These are phyloP conservation scores for Trypanosoma scelopori DNA, from an alignment of 208 protist genomes.

Conservation along the genomic window DNA sequence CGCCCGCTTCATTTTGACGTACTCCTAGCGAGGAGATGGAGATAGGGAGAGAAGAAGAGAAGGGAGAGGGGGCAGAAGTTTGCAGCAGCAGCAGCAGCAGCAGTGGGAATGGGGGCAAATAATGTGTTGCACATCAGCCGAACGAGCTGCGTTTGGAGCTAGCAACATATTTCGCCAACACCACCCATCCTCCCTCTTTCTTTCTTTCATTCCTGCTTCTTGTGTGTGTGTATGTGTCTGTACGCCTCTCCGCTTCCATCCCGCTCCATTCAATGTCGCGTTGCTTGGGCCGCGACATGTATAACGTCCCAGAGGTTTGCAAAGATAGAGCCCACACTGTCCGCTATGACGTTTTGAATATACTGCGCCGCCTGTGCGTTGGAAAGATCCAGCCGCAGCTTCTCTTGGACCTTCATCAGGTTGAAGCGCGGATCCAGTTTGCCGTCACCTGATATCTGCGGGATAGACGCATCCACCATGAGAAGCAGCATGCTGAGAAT, in stretches of 20 bases:
- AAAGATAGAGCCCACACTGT: slow-evolving; percentile 92
- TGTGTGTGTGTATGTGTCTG: no score
- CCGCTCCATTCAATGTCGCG: slow-evolving; percentile 42
- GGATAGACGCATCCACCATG: slow-evolving; percentile 90
- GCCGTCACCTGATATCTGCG: slow-evolving; percentile 41
- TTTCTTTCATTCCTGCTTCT: no score
- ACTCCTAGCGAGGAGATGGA: neutral
- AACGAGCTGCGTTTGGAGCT: no score
- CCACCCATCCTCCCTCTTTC: neutral
- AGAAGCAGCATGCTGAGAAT: slow-evolving; percentile 94
- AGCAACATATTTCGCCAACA: no score
- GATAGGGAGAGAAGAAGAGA: slow-evolving; percentile 6
- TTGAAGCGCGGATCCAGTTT: slow-evolving; percentile 57
- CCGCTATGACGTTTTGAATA: slow-evolving; percentile 93
- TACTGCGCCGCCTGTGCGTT: slow-evolving; percentile 92
- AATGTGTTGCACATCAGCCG: no score
- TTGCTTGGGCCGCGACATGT: slow-evolving; percentile 83
- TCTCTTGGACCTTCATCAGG: slow-evolving; percentile 91
- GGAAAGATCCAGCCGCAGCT: slow-evolving; percentile 90
- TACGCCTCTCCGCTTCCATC: neutral
- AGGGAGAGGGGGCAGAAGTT: no score
- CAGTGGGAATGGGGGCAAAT: no score
- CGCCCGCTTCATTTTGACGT: slow-evolving; percentile 57
- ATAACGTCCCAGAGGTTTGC: slow-evolving; percentile 90
- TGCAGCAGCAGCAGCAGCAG: no score